Evolutionary conservation across 805 yeast species (phyloP).

Genomic region (Myxozyma lipomycoides): DNA sequence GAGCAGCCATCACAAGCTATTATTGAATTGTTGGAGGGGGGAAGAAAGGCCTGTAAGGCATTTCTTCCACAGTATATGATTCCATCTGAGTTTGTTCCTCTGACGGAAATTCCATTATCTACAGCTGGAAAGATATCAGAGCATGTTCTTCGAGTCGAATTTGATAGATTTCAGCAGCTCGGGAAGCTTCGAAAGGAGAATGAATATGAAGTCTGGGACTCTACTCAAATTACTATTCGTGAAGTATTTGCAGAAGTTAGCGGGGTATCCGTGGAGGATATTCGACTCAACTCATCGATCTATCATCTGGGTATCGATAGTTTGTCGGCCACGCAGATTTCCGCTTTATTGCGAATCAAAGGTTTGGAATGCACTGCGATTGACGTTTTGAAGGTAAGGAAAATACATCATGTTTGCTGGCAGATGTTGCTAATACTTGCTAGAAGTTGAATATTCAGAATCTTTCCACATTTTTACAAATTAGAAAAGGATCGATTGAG

Average conservation of each 20-base stretch:
- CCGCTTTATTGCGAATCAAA: constrained; percentile 4
- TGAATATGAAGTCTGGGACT: background rate
- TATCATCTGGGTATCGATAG: constrained; percentile 31
- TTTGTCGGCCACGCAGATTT: constrained; percentile 24
- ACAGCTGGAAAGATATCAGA: constrained; percentile 26
- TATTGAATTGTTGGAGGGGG: background rate
- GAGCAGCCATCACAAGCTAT: background rate
- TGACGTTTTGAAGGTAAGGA: constrained; percentile 16
- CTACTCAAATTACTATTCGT: constrained; percentile 2
- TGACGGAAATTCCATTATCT: constrained; percentile 27
- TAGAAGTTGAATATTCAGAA: constrained; percentile 6
- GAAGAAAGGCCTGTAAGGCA: constrained; percentile 13
- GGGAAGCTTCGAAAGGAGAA: background rate
- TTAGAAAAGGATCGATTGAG: too few species aligned
- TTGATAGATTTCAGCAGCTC: constrained; percentile 1
- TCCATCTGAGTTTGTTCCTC: constrained; percentile 20
- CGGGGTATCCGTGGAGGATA: constrained; percentile 3
- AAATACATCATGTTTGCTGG: background rate
- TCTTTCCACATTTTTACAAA: constrained; percentile 3
- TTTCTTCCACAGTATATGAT: constrained; percentile 29
- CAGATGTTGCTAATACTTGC: background rate
- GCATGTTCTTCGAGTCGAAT: background rate
- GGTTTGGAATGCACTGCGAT: constrained; percentile 10
- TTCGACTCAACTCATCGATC: constrained; percentile 11
- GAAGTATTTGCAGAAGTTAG: constrained; percentile 10